These are phyloP conservation scores for Chaetoceros muelleri DNA, from an alignment of 108 stramenopile genomes.

Conservation along the genomic window DNA sequence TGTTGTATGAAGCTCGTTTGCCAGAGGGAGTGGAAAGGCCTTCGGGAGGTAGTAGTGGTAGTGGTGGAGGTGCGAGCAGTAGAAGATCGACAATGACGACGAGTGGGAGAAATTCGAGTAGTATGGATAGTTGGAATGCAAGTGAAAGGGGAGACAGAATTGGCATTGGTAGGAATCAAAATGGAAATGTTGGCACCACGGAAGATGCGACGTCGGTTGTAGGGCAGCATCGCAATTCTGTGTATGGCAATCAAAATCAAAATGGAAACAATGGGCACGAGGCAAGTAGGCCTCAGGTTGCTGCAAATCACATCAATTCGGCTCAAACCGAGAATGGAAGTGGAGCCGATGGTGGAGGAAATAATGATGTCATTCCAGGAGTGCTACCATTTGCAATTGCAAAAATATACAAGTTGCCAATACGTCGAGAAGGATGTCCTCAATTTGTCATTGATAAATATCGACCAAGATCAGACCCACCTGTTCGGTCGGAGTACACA, in stretches of 20 bases:
- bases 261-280: not conserved
- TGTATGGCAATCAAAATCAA: conserved; percentile 15
- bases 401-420: conserved; percentile 16
- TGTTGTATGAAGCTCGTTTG: conserved; percentile 91
- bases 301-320: not conserved
- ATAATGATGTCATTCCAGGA: conserved; percentile 1
- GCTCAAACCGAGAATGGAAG: not conserved
- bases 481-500: not conserved
- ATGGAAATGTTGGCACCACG: not conserved
- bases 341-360: not conserved
- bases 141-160: not conserved
- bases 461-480: not conserved
- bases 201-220: not conserved
- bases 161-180: not conserved
- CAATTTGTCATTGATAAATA: not conserved
- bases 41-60: too few species aligned
- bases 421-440: not conserved
- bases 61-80: not conserved
- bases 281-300: not conserved
- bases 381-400: conserved; percentile 29
- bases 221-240: conserved; percentile 10
- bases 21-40: conserved; percentile 71
- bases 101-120: not conserved
- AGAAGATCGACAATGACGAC: not conserved
- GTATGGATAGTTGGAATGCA: not conserved